These are phyloP conservation scores for Barbarea vulgaris DNA, from an alignment of 345 rosid genomes.

Conservation along the genomic window DNA sequence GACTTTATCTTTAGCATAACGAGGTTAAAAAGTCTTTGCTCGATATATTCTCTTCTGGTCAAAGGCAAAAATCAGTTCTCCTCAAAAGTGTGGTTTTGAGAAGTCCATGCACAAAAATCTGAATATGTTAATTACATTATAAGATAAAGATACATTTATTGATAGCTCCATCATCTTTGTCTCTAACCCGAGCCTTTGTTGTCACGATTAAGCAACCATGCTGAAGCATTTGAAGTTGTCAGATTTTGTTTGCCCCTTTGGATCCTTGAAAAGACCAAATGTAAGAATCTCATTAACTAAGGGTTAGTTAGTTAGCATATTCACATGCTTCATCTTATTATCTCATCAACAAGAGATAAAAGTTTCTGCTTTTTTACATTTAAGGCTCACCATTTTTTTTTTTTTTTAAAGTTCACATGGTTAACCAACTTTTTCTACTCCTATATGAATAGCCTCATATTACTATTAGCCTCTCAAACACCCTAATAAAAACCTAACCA, in stretches of 20 bases:
- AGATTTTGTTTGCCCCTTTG: conserved; percentile 25
- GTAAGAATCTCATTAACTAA: conserved; percentile 28
- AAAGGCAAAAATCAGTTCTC: background rate
- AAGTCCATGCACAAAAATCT: background rate
- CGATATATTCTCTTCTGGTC: background rate
- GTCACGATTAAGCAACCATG: too few relatives aligned
- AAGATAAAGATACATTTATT: background rate
- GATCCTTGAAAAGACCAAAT: conserved; percentile 20
- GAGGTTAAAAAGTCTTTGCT: background rate
- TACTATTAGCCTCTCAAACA: conserved; percentile 11
- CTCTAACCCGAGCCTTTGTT: background rate
- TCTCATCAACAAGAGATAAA: conserved; percentile 35
- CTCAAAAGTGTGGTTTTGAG: background rate
- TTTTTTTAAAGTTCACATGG: conserved; percentile 35
- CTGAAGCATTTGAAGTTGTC: background rate
- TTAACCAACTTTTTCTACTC: conserved; percentile 5
- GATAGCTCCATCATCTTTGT: background rate
- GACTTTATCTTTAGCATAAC: background rate
- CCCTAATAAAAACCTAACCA: background rate
- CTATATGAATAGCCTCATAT: conserved; percentile 34
- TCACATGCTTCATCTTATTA: conserved; percentile 43
- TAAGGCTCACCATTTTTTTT: background rate
- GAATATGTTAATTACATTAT: background rate
- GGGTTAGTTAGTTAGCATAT: conserved; percentile 37
- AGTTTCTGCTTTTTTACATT: conserved; percentile 31